Percentiles rank a stretch among this genome's conserved stretches.
Conservation (phyloP, 2,329 filamentous ascomycete species). For the Clonostachys rhizophaga region DNA sequence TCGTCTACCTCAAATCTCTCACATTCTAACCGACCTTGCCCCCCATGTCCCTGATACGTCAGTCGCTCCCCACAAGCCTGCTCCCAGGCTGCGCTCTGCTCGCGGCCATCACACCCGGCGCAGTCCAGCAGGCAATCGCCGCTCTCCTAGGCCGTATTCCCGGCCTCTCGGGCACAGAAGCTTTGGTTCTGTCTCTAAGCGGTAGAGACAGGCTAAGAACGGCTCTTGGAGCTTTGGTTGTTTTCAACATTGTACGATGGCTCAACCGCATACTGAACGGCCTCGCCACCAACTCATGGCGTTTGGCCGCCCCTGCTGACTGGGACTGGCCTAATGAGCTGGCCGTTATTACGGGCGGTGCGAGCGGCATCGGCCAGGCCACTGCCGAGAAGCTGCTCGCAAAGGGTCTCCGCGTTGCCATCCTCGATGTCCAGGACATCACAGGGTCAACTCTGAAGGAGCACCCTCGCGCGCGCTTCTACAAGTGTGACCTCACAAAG, state of each 20-base stretch:
- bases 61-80: too few species aligned
- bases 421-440: conserved; percentile 50
- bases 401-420: conserved; percentile 58
- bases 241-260: conserved; percentile 3
- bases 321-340: conserved; percentile 24
- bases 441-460: conserved; percentile 4
- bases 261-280: conserved; percentile 7
- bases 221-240: not conserved
- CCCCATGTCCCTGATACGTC: too few species aligned
- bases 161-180: too few species aligned
- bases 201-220: too few species aligned
- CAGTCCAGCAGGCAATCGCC: too few species aligned
- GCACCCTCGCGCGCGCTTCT: conserved; percentile 50
- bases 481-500: conserved; percentile 62
- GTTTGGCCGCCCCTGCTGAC: not conserved
- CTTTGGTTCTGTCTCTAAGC: too few species aligned
- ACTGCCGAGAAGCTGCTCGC: conserved; percentile 56
- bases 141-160: too few species aligned
- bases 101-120: too few species aligned
- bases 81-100: too few species aligned
- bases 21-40: too few species aligned
- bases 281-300: conserved; percentile 7
- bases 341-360: conserved; percentile 68
- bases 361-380: conserved; percentile 62
- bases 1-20: too few species aligned